phyloP scores from a whole-genome alignment of 352 stramenopile species.

The Globisporangium polare region DNA sequence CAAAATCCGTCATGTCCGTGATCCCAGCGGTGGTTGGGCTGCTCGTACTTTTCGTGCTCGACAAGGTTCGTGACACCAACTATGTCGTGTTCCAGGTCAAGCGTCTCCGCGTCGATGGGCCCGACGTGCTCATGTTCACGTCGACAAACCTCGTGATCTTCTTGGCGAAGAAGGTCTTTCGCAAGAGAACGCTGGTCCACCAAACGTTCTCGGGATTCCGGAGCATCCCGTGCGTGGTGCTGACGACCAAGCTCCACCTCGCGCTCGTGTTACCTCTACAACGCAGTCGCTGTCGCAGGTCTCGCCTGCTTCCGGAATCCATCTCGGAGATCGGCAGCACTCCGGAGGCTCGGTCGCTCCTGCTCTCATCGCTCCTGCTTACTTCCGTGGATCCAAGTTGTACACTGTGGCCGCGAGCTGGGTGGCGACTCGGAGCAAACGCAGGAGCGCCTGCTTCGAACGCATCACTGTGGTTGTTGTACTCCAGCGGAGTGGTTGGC shows the following conservation, averaged over 20 bases:
- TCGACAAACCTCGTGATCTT: not conserved
- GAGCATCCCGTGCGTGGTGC: not conserved
- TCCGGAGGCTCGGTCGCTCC: not conserved
- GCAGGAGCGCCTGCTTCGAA: not conserved
- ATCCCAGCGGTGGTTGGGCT: not conserved
- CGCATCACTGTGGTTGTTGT: not conserved
- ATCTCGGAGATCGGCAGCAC: not conserved
- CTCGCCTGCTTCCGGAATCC: not conserved
- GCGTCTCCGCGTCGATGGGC: not conserved
- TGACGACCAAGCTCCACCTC: not conserved
- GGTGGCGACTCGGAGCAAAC: not conserved
- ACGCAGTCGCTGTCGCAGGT: not conserved
- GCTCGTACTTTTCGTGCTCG: not conserved
- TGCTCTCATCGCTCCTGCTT: not conserved
- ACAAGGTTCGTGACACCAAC: not conserved
- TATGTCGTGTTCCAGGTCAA: not conserved
- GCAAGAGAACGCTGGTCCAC: not conserved
- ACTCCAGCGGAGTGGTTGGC: not conserved
- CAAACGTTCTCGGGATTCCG: not conserved
- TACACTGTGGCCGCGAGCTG: not conserved
- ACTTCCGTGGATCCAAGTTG: not conserved
- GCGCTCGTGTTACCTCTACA: not conserved
- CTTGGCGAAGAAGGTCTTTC: not conserved
- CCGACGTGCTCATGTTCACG: not conserved
- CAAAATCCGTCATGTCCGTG: not conserved